Conservation (phyloP, 352 stramenopile genomes). For the Blastocystis sp. region DNA sequence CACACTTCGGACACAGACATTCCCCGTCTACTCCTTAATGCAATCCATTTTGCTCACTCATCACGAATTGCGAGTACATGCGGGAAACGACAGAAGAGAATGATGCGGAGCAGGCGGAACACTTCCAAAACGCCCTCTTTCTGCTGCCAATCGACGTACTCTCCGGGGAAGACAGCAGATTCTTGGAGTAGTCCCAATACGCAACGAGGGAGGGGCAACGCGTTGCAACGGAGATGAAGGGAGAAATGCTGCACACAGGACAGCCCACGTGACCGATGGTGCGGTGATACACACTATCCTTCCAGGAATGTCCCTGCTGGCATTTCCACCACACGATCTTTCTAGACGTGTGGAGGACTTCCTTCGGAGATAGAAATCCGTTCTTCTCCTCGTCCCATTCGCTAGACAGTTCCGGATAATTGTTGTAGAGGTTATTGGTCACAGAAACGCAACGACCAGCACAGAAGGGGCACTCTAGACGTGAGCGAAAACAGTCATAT, state of each 20-base stretch:
- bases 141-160: background rate
- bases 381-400: conserved; percentile 25
- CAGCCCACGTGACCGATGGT: background rate
- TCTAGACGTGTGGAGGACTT: background rate
- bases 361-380: background rate
- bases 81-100: background rate
- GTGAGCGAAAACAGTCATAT: background rate
- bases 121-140: conserved; percentile 14
- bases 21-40: background rate
- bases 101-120: background rate
- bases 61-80: background rate
- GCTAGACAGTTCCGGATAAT: conserved; percentile 16
- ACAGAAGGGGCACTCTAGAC: conserved; percentile 25
- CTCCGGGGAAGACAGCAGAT: background rate
- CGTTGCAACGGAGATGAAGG: background rate
- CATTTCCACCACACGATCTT: conserved; percentile 11
- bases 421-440: conserved; percentile 1
- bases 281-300: background rate
- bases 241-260: background rate
- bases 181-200: conserved; percentile 30
- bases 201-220: background rate
- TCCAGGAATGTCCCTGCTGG: background rate
- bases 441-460: background rate
- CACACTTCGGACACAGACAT: background rate
- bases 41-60: background rate